Conservation (phyloP, 2,329 filamentous ascomycete genomes). For the Akanthomyces uredinophilus region DNA sequence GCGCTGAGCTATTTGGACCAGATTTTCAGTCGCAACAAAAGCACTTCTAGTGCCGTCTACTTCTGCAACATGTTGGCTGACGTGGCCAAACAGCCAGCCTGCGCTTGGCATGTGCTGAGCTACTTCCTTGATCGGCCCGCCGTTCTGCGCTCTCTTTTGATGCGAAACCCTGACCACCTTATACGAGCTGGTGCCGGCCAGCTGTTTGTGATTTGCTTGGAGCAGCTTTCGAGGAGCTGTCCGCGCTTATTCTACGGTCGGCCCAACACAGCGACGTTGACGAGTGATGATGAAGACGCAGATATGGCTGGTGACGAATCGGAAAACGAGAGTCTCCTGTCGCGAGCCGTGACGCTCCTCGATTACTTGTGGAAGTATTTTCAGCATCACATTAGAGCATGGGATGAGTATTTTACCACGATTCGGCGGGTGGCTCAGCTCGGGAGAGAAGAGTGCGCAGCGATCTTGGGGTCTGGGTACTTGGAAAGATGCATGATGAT, state of each 20-base stretch:
- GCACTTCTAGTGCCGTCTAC: constrained; percentile 55
- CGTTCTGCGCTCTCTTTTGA: constrained; percentile 59
- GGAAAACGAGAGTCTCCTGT: constrained; percentile 25
- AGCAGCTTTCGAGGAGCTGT: constrained; percentile 44
- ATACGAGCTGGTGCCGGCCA: constrained; percentile 50
- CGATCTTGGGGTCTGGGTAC: constrained; percentile 57
- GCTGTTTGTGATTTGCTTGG: constrained; percentile 49
- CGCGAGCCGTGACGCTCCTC: constrained; percentile 43
- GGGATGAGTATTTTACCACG: constrained; percentile 73
- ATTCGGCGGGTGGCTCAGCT: constrained; percentile 60
- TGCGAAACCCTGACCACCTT: constrained; percentile 51
- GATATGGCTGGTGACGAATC: constrained; percentile 12
- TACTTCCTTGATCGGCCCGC: constrained; percentile 55
- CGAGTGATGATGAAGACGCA: constrained; percentile 10
- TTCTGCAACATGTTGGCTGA: constrained; percentile 46
- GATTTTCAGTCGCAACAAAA: constrained; percentile 66
- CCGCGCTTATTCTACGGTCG: constrained; percentile 41
- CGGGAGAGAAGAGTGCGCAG: constrained; percentile 51
- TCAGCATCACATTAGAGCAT: constrained; percentile 57
- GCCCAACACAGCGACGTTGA: neutral
- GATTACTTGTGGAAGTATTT: constrained; percentile 57
- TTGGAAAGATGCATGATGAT: constrained; percentile 55
- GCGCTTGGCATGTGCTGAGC: constrained; percentile 54
- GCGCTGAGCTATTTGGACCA: constrained; percentile 67
- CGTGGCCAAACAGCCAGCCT: constrained; percentile 48